Evolutionary conservation across 345 rosid genomes (phyloP).

Genomic region (Linum lewisii): DNA sequence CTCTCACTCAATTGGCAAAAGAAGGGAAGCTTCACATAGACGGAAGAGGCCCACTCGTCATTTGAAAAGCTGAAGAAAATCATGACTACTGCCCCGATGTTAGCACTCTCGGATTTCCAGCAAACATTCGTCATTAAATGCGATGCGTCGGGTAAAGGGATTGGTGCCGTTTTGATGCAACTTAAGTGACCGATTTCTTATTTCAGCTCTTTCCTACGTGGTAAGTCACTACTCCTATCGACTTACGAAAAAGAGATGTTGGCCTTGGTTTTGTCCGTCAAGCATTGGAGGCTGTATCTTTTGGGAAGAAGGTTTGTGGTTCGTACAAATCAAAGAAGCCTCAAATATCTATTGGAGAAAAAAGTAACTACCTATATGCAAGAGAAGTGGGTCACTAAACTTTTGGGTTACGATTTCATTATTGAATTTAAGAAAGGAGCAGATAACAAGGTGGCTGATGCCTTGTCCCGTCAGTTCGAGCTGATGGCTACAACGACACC

Average conservation of each 20-base stretch:
- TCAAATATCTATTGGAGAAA: conserved; percentile 2
- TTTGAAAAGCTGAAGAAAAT: not conserved
- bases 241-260: not conserved
- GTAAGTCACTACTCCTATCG: not conserved
- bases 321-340: not conserved
- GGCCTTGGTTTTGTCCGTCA: not conserved
- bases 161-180: not conserved
- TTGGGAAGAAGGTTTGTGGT: not conserved
- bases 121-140: not conserved
- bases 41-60: accelerated
- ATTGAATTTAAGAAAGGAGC: not conserved
- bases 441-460: not conserved
- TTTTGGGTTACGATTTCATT: not conserved
- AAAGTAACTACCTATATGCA: not conserved
- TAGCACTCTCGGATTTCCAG: not conserved
- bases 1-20: not conserved
- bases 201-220: not conserved
- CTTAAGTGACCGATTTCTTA: not conserved
- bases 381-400: not conserved
- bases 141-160: not conserved
- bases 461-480: not conserved
- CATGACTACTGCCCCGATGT: not conserved
- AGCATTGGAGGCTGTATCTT: not conserved
- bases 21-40: conserved; percentile 1
- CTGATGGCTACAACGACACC: not conserved